Evolutionary conservation across 805 yeast species (phyloP).

Genomic region (Ogataea zsoltii): DNA sequence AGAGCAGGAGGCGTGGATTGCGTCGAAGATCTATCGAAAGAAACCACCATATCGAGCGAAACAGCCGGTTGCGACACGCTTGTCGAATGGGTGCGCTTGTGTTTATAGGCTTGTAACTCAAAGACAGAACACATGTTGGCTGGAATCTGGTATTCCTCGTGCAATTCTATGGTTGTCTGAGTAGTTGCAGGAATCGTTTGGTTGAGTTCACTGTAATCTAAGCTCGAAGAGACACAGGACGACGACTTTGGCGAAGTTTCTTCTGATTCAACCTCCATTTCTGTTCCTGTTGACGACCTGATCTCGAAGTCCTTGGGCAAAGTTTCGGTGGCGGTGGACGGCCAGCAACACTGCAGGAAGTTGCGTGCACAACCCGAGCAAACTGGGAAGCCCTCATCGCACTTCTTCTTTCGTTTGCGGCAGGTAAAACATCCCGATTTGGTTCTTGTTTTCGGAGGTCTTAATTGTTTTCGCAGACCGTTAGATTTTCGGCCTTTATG

Average conservation of each 20-base stretch:
- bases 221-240: too few relatives aligned
- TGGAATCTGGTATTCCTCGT: slow-evolving; percentile 28
- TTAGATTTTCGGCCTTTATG: background rate
- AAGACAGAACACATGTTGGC: slow-evolving; percentile 30
- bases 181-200: too few relatives aligned
- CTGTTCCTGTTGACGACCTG: slow-evolving; percentile 19
- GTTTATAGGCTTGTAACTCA: slow-evolving; percentile 26
- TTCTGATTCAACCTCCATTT: background rate
- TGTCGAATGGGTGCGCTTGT: slow-evolving; percentile 14
- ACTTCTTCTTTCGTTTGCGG: slow-evolving; percentile 39
- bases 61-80: slow-evolving; percentile 6
- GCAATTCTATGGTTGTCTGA: slow-evolving; percentile 10
- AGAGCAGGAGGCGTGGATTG: background rate
- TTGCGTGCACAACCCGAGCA: slow-evolving; percentile 39
- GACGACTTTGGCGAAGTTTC: background rate
- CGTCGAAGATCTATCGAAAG: background rate
- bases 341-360: slow-evolving; percentile 37
- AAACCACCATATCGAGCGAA: slow-evolving; percentile 15
- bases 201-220: too few relatives aligned
- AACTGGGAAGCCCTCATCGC: slow-evolving; percentile 34
- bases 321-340: slow-evolving; percentile 24
- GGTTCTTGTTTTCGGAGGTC: slow-evolving; percentile 27
- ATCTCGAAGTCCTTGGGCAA: slow-evolving; percentile 31
- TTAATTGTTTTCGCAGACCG: background rate
- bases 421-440: slow-evolving; percentile 40